A percentile compares a stretch with the other conserved stretches of the same genome.
Evolutionary conservation across 2,329 filamentous ascomycete species (phyloP).

Genomic region (Ustilaginoidea virens): DNA sequence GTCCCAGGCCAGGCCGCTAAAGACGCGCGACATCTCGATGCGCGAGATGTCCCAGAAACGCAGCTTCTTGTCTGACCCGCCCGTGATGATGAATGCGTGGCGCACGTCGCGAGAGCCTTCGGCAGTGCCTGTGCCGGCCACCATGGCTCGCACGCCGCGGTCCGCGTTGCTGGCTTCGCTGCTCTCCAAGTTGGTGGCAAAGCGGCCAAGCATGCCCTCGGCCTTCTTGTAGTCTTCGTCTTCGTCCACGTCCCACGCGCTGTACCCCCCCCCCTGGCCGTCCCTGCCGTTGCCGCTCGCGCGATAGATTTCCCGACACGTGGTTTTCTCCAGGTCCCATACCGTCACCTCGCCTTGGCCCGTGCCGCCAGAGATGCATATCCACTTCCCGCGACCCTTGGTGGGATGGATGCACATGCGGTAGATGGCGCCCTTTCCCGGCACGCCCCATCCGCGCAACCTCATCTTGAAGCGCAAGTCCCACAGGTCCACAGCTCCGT

Average conservation of each 20-base stretch:
- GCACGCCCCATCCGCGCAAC: constrained; percentile 75
- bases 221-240: constrained; percentile 84
- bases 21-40: constrained; percentile 62
- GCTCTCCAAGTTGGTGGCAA: constrained; percentile 59
- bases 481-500: constrained; percentile 89
- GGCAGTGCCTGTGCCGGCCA: constrained; percentile 55
- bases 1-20: constrained; percentile 61
- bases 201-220: constrained; percentile 74
- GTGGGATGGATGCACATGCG: constrained; percentile 64
- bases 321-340: constrained; percentile 85
- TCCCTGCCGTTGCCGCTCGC: constrained; percentile 47
- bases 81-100: constrained; percentile 73
- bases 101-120: constrained; percentile 57
- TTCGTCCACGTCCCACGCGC: constrained; percentile 80
- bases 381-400: constrained; percentile 65
- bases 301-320: constrained; percentile 81
- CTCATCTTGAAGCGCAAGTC: constrained; percentile 88
- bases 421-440: constrained; percentile 66
- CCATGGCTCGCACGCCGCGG: constrained; percentile 59
- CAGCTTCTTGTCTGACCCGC: constrained; percentile 77
- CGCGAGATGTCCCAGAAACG: constrained; percentile 84
- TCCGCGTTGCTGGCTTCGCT: constrained; percentile 39
- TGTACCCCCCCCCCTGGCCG: constrained; percentile 50
- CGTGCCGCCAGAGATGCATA: constrained; percentile 80
- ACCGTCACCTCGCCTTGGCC: constrained; percentile 80